These are phyloP conservation scores for Oxalis stricta DNA, from an alignment of 441 rosid species.

Conservation along the genomic window DNA sequence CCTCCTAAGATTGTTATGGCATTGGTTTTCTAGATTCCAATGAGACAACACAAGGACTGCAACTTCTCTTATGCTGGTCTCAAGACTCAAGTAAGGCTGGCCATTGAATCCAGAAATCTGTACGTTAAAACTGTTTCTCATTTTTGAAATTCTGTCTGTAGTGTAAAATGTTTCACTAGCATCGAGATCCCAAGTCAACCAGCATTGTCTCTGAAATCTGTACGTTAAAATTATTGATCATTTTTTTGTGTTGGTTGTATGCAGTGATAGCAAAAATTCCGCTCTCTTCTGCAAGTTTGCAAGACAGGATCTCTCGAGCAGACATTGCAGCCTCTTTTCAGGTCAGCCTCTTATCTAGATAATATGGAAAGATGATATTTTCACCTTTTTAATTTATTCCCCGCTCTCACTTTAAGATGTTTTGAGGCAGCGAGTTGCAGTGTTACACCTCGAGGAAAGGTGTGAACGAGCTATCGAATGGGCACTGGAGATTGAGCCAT, in stretches of 20 bases:
- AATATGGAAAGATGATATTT: neutral
- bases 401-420: neutral
- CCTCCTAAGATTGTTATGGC: conserved; percentile 1
- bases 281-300: conserved; percentile 46
- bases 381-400: neutral
- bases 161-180: neutral
- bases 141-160: conserved; percentile 5
- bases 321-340: conserved; percentile 95
- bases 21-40: conserved; percentile 51
- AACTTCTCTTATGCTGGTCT: conserved; percentile 94
- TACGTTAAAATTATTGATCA: neutral
- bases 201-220: too few relatives aligned
- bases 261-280: conserved; percentile 61
- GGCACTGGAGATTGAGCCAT: conserved; percentile 82
- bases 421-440: conserved; percentile 69
- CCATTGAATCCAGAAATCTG: conserved; percentile 79
- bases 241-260: conserved; percentile 8
- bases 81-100: conserved; percentile 87
- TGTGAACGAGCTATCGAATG: conserved; percentile 85
- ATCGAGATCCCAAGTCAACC: too few relatives aligned
- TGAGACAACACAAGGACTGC: conserved; percentile 87
- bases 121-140: conserved; percentile 13
- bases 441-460: conserved; percentile 83
- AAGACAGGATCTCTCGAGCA: conserved; percentile 72
- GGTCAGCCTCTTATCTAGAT: too few relatives aligned